Evolutionary conservation across 2,329 filamentous ascomycete species (phyloP).

Genomic region (Ambrosiella beaveri): DNA sequence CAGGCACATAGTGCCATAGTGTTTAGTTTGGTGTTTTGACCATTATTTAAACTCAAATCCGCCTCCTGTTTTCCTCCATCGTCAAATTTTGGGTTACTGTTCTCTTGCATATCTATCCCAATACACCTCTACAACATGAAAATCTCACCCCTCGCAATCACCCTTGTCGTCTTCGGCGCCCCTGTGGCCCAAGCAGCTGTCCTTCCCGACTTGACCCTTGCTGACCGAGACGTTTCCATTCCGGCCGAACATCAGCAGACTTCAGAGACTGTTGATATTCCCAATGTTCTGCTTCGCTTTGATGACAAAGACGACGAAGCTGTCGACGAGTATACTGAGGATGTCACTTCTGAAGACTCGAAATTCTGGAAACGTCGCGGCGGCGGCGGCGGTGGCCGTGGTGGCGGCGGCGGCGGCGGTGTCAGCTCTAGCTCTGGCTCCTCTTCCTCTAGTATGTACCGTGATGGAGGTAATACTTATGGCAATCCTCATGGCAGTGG

Average conservation of each 20-base stretch:
- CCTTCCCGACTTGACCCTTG: slow-evolving; percentile 14
- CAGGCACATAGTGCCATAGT: no score
- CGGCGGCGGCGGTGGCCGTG: slow-evolving; percentile 34
- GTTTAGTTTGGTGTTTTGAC: no score
- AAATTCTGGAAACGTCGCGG: slow-evolving; percentile 27
- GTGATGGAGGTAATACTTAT: slow-evolving; percentile 15
- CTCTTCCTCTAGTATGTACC: slow-evolving; percentile 10
- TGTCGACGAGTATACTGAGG: background rate
- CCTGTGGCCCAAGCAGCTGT: slow-evolving; percentile 17
- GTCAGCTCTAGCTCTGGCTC: slow-evolving; percentile 17
- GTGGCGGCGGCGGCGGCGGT: slow-evolving; percentile 22
- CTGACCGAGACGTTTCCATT: background rate
- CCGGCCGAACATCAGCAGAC: background rate
- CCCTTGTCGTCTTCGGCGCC: slow-evolving; percentile 3
- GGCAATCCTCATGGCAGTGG: slow-evolving; percentile 14
- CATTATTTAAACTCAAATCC: background rate
- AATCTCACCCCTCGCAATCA: background rate
- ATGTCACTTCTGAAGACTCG: background rate
- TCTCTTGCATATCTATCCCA: background rate
- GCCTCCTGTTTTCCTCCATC: background rate
- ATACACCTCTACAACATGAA: slow-evolving; percentile 1
- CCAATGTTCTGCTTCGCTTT: background rate
- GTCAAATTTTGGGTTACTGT: background rate
- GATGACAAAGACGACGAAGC: background rate
- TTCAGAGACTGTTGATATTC: background rate